Base-by-base conservation (phyloP, 2,329 filamentous ascomycete genomes). In the Thermothelomyces thermophilus region DNA sequence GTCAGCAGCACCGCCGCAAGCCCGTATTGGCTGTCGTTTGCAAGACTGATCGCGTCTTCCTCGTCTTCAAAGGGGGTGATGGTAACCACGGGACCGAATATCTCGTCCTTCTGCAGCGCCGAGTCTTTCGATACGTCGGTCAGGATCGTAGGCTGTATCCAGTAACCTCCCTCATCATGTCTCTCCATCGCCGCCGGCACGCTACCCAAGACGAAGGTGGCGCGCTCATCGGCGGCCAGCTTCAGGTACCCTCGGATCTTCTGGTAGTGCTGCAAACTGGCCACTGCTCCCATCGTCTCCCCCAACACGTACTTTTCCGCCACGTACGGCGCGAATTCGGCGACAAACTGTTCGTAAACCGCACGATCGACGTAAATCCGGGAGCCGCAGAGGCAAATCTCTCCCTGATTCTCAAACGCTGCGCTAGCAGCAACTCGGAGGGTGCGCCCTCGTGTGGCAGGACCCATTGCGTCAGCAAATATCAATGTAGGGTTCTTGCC, bases 401-500 rank as follows among this genome's bases (percentile, higher is more conserved):
- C 63, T 39, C 65, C 64, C 42, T 66, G 62, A 43, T 66, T 67
- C 39, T 66, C 63, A 40, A 67, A 67, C 0, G 61, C 59, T 0
- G 60, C 62, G 33, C 48, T 58, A 13, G 61, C 62, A 1, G 62
- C 62, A 7, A 60, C 56, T 56, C 81, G 79, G 41, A 84, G 76
- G 8, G 76, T 73, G 57, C 74, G 72, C n/a, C 75, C 73, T 19
- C 75, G 56, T 43, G 75, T 39, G 1, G 24, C 17, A 6, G 39
- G n/a, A 17, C 11, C 20, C 51, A 57, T 70, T 8, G 74, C 73
- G 56, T 79, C 76, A 6, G 72, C 70, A 53, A 79, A 78, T 10
- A 79, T 71, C 14, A 79, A 58, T 10, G 74, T 68, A 1, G 76
- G 74, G 26, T 71, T 74, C 63, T 79, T 78, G 43, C 76, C 75